These are phyloP conservation scores for Mesembryanthemum crystallinum DNA, from an alignment of 148 eudicot genomes.

Conservation along the genomic window DNA sequence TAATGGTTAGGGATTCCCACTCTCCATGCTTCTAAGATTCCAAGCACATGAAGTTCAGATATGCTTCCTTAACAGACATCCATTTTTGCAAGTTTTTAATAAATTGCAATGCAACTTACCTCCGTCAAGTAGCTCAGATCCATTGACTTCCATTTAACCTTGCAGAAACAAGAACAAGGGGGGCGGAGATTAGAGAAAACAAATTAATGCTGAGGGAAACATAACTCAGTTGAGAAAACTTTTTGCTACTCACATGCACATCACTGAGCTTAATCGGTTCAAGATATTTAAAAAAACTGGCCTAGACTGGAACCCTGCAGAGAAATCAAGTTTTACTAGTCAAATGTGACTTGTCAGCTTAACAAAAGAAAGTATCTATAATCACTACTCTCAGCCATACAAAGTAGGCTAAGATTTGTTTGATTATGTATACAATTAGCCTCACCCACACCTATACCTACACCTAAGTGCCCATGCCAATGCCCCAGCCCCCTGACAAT, in stretches of 20 bases:
- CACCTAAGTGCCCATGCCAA: too few relatives aligned
- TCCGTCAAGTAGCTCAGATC: constrained; percentile 87
- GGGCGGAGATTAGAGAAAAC: constrained; percentile 12
- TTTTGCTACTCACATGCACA: constrained; percentile 50
- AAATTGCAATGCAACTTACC: constrained; percentile 39
- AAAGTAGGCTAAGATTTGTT: too few relatives aligned
- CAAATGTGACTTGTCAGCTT: too few relatives aligned
- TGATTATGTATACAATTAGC: too few relatives aligned
- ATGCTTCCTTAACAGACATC: background rate
- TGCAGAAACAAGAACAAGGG: constrained; percentile 25
- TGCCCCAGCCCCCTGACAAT: too few relatives aligned
- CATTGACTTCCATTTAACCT: constrained; percentile 96
- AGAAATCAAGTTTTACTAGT: constrained; percentile 6
- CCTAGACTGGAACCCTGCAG: constrained; percentile 95
- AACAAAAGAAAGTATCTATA: too few relatives aligned
- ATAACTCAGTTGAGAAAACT: background rate
- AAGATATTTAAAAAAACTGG: constrained; percentile 90
- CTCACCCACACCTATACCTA: too few relatives aligned
- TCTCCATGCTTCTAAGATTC: background rate
- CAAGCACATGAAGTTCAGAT: background rate
- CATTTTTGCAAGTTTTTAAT: background rate
- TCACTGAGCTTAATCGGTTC: constrained; percentile 92
- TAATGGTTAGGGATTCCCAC: background rate
- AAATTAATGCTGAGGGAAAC: background rate
- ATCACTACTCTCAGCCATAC: too few relatives aligned